Percentiles rank a stretch among this genome's conserved stretches.
Evolutionary conservation across 1,284 basidiomycete species (phyloP).

Genomic region (Ceratobasidium sp.): DNA sequence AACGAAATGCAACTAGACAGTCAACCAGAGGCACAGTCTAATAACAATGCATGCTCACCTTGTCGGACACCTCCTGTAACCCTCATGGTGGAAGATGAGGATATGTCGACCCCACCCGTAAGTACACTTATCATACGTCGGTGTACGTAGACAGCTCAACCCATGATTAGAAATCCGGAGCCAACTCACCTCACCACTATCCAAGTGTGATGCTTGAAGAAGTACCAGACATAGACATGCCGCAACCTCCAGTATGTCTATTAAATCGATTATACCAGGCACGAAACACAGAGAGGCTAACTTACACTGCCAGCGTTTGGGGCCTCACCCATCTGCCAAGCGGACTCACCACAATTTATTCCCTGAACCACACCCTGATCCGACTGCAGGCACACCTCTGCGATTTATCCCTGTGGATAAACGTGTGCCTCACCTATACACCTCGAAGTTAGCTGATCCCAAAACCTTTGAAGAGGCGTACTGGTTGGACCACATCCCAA

Average conservation of each 20-base stretch:
- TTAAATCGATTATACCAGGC: not conserved
- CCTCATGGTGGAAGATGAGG: not conserved
- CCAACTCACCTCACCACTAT: not conserved
- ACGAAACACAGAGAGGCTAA: not conserved
- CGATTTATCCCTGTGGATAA: not conserved
- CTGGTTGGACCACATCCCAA: not conserved
- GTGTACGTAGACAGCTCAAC: not conserved
- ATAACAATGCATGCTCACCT: too few species aligned
- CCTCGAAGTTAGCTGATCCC: not conserved
- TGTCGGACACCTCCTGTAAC: not conserved
- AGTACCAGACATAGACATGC: not conserved
- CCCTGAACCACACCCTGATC: not conserved
- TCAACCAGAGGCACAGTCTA: too few species aligned
- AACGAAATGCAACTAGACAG: too few species aligned
- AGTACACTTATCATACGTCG: too few species aligned
- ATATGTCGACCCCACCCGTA: too few species aligned
- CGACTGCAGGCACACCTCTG: not conserved
- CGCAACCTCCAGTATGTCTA: not conserved
- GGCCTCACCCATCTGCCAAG: not conserved
- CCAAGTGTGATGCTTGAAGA: not conserved
- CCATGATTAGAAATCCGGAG: not conserved
- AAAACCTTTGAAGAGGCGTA: slow-evolving; percentile 2
- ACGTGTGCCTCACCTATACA: not conserved
- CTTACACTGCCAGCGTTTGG: not conserved
- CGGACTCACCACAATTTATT: not conserved